These are phyloP conservation scores for Xylaria nigripes DNA, from an alignment of 495 filamentous ascomycete genomes.

Conservation along the genomic window DNA sequence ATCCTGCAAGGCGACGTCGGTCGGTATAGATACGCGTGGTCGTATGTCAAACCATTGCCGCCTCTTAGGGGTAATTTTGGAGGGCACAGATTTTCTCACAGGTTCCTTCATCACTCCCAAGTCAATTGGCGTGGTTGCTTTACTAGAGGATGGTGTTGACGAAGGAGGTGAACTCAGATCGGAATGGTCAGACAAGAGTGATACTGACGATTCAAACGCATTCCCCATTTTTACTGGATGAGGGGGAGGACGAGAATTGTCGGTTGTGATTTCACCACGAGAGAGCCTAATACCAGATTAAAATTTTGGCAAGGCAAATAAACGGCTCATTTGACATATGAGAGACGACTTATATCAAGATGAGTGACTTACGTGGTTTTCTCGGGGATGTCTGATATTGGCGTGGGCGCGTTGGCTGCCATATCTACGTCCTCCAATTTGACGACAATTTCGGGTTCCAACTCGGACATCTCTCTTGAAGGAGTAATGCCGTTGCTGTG, in stretches of 20 bases:
- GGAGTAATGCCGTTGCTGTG: slow-evolving; percentile 12
- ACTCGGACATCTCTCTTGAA: slow-evolving; percentile 17
- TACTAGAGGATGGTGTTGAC: slow-evolving; percentile 39
- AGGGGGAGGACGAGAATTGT: slow-evolving; percentile 11
- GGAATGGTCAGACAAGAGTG: slow-evolving; percentile 29
- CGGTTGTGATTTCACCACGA: slow-evolving; percentile 10
- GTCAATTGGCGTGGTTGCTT: slow-evolving; percentile 49
- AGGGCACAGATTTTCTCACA: neutral
- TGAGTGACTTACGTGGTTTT: slow-evolving; percentile 18
- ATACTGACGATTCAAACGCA: slow-evolving; percentile 26
- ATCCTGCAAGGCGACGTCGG: slow-evolving; percentile 57
- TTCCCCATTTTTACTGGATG: slow-evolving; percentile 12
- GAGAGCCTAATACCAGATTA: slow-evolving; percentile 13
- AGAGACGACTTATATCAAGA: slow-evolving; percentile 1
- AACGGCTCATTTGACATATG: neutral
- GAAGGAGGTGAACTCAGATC: slow-evolving; percentile 39
- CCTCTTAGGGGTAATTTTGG: slow-evolving; percentile 7
- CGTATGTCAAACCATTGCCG: slow-evolving; percentile 46
- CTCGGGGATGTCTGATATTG: slow-evolving; percentile 11
- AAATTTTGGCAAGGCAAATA: slow-evolving; percentile 8
- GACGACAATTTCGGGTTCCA: slow-evolving; percentile 25
- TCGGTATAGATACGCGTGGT: slow-evolving; percentile 74
- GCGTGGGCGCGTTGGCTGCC: slow-evolving; percentile 9
- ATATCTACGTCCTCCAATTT: slow-evolving; percentile 20
- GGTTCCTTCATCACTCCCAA: slow-evolving; percentile 32